phyloP scores from a whole-genome alignment of 176 grass and related monocot genomes.

The Paspalum notatum region DNA sequence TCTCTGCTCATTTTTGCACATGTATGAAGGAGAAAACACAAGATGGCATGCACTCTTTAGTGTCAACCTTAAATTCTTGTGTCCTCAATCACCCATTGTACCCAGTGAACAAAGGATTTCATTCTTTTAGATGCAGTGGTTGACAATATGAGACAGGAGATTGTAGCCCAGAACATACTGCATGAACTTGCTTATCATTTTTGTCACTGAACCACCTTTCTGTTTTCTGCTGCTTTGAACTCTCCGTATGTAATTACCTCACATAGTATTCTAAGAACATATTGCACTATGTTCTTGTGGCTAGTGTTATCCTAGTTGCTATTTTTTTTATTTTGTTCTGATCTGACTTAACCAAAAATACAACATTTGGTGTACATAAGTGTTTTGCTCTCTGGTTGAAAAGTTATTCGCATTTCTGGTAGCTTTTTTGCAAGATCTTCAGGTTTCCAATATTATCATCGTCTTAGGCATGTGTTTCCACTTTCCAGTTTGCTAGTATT shows the following conservation, averaged over 20 bases:
- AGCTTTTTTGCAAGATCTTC: neutral
- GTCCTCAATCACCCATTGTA: neutral
- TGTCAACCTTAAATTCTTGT: neutral
- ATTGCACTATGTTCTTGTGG: neutral
- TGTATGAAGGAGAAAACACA: neutral
- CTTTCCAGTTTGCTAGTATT: constrained; percentile 4
- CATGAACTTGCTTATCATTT: neutral
- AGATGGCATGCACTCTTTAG: neutral
- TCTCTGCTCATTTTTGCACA: neutral
- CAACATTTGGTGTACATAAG: neutral
- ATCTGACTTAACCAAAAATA: neutral
- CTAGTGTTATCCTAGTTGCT: neutral
- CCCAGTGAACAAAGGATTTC: neutral
- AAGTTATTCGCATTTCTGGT: neutral
- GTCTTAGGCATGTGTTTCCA: neutral
- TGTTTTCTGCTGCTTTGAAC: neutral
- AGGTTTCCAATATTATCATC: neutral
- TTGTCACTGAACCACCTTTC: neutral
- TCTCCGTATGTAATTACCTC: neutral
- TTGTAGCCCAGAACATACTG: neutral
- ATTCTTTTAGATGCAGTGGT: neutral
- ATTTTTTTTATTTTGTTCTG: neutral
- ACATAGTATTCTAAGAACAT: neutral
- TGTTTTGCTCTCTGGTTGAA: neutral
- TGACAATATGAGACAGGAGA: neutral